A percentile compares a stretch with the other conserved stretches of the same genome.
Conservation (phyloP, 257 asterid species). For the Solanum clarkiae region DNA sequence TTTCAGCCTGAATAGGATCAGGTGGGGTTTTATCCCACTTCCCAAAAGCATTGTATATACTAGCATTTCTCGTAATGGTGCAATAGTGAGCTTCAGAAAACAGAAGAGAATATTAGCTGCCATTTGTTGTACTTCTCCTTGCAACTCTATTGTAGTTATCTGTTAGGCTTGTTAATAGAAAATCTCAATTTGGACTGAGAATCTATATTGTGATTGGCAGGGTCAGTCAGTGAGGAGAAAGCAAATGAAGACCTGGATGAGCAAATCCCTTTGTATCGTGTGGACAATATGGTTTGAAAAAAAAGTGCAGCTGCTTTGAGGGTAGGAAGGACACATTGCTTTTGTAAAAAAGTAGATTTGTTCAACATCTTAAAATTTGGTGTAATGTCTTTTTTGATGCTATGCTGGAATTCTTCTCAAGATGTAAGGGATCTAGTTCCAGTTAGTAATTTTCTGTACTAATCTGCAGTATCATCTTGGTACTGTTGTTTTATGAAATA, state of each 20-base stretch:
- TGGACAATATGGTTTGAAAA: background rate
- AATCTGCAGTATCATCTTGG: background rate
- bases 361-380: background rate
- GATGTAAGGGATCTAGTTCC: background rate
- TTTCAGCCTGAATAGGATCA: background rate
- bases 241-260: background rate
- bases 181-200: background rate
- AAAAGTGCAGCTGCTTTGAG: background rate
- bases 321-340: background rate
- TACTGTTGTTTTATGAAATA: background rate
- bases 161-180: background rate
- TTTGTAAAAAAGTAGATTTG: background rate
- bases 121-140: background rate
- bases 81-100: background rate
- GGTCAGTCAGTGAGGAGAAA: background rate
- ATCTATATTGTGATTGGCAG: background rate
- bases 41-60: background rate
- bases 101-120: background rate
- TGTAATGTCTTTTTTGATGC: background rate
- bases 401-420: background rate
- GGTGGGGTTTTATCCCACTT: background rate
- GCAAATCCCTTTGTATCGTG: background rate
- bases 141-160: background rate
- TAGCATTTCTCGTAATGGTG: background rate
- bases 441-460: background rate